Conservation (phyloP, 768 basidiomycete species). For the Leucogyrophana mollusca region DNA sequence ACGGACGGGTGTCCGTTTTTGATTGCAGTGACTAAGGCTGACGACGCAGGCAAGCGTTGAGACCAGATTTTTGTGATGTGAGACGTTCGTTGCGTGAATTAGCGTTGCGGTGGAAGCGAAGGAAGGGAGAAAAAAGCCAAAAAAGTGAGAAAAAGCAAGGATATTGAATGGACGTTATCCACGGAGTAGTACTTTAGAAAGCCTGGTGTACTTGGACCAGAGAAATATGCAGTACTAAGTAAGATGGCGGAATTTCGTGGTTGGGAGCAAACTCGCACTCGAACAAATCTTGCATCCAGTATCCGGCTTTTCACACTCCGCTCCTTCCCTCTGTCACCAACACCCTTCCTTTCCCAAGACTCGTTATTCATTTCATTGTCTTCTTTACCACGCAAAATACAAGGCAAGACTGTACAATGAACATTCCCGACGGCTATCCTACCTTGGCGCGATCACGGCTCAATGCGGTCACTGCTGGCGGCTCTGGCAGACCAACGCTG, state of each 20-base stretch:
- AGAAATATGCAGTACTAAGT: conserved; percentile 37
- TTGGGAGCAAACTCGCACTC: conserved; percentile 24
- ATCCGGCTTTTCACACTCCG: conserved; percentile 33
- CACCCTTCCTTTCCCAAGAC: conserved; percentile 22
- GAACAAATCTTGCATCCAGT: conserved; percentile 18
- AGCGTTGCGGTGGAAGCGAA: conserved; percentile 28
- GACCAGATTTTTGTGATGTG: conserved; percentile 21
- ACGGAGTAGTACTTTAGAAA: conserved; percentile 30
- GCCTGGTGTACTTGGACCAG: conserved; percentile 34
- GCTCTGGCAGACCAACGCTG: too few relatives aligned
- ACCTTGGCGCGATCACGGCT: too few relatives aligned
- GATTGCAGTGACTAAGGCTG: conserved; percentile 26
- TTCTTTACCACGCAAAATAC: too few relatives aligned
- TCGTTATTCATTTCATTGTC: conserved; percentile 3
- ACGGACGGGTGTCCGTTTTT: conserved; percentile 29
- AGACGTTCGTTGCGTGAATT: conserved; percentile 28
- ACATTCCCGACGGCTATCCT: too few relatives aligned
- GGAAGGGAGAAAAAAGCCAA: conserved; percentile 10
- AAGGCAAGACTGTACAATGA: too few relatives aligned
- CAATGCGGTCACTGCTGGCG: too few relatives aligned
- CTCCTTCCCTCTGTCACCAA: conserved; percentile 11
- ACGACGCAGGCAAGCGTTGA: conserved; percentile 12
- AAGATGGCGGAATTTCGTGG: conserved; percentile 33
- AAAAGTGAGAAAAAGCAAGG: conserved; percentile 23
- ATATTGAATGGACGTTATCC: conserved; percentile 31